A percentile compares a stretch with the other conserved stretches of the same genome.
These are phyloP conservation scores for Rhipidocladum racemiflorum DNA, from an alignment of 176 grass and related monocot species.

Conservation along the genomic window DNA sequence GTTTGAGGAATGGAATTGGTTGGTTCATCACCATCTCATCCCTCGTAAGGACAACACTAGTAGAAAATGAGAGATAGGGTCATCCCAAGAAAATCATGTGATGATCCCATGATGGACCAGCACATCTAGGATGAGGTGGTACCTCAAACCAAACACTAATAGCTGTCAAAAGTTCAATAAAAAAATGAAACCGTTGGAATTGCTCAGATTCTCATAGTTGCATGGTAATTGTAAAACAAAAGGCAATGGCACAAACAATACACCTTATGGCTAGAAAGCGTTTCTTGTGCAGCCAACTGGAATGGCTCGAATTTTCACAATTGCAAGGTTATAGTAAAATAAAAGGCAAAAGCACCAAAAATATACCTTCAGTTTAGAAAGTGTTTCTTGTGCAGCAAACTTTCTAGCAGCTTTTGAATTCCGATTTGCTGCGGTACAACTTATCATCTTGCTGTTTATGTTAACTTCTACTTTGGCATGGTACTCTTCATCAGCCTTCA, in stretches of 20 bases:
- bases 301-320: neutral
- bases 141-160: neutral
- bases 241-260: neutral
- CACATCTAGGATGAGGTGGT: neutral
- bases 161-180: neutral
- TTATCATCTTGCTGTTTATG: conserved; percentile 41
- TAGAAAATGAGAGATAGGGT: neutral
- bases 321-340: neutral
- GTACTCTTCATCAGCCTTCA: conserved; percentile 30
- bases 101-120: neutral
- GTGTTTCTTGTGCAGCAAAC: conserved; percentile 70
- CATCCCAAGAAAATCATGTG: neutral
- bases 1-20: neutral
- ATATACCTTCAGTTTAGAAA: conserved; percentile 80
- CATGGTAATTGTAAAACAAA: conserved; percentile 1
- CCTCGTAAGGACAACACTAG: neutral
- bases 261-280: conserved; percentile 49
- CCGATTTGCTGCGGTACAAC: conserved; percentile 53
- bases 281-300: conserved; percentile 41
- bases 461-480: conserved; percentile 74
- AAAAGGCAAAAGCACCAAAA: conserved; percentile 4
- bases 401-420: conserved; percentile 81
- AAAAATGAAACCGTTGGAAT: neutral
- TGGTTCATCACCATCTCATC: neutral
- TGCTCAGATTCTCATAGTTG: neutral